Evolutionary conservation across 1,284 basidiomycete genomes (phyloP), one percentile per base, ranked within the genome.

Genomic region (Salmacisia buchloeana): DNA sequence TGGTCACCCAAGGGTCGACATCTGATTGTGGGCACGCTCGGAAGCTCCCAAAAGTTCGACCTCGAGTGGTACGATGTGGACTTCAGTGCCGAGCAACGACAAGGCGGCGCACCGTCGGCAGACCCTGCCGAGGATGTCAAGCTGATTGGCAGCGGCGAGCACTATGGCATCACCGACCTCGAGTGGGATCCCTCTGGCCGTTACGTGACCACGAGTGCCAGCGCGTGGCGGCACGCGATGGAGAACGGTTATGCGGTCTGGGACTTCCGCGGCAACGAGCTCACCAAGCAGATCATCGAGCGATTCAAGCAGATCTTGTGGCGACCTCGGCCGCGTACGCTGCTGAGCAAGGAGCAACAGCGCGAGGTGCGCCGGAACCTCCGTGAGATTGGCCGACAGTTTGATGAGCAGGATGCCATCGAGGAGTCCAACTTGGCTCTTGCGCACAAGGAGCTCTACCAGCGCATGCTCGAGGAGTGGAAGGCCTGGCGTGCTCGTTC

Each of bases 21-120:
- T 82, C 89, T 97, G 63, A 90, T 97, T 58, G 86, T 97, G 63
- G 94, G 93, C 21, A 97, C 94, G 46, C 89, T 98, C 62, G 96
- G 94, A 49, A 94, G 92, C 18, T 88, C 90, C 25, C 88, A 87
- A 75, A 98, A 98, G 84, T 98, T 91, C 35, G 96, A 98, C 81
- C 85, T 99, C 41, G 94, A 98, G 81, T 98, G 97, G 83, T 98
- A 92, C 92, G 96, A 98, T 81, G 86, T 97, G 59, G 96, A 98
- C 83, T 96, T 94, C 85, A 88, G 73, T 86, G 87, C 66, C 84
- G 85, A 27, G 84, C 86, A 71, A 76, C 82, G 65, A 81, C 77
- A 84, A 64, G 78, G 78, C 58, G 86, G 87, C 70, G 83, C 86
- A 57, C 65, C 70, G 27, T 90, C 93, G 60, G 92, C 90, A 86